Evolutionary conservation across 805 yeast genomes (phyloP).

Genomic region (Yarrowia sp.): DNA sequence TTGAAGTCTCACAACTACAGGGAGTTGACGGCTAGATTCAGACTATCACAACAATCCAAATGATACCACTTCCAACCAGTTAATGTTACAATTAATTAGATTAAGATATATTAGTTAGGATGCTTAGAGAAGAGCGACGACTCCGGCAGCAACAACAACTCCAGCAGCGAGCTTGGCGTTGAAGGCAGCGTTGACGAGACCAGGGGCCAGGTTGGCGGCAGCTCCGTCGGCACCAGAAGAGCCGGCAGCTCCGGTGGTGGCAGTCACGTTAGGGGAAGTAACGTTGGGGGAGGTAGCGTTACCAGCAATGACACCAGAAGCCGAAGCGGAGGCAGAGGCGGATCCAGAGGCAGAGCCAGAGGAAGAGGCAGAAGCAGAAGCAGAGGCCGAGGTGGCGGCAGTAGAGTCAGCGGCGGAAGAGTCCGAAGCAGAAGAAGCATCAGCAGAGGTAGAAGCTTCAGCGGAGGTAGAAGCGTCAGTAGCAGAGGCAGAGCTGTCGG

Average conservation of each 20-base stretch:
- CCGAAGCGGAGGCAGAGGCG: neutral
- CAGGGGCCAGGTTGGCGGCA: neutral
- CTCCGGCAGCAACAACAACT: neutral
- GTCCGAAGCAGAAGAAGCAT: neutral
- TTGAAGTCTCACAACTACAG: neutral
- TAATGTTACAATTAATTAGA: neutral
- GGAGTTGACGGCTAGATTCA: neutral
- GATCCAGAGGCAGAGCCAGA: neutral
- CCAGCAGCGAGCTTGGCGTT: conserved; percentile 15
- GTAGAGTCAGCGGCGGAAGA: neutral
- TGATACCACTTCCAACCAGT: neutral
- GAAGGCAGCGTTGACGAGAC: neutral
- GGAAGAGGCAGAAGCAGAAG: neutral
- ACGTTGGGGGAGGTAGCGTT: neutral
- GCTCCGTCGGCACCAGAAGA: neutral
- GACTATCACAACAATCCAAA: neutral
- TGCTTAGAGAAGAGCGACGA: neutral
- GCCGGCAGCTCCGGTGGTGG: neutral
- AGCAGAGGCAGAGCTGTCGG: neutral
- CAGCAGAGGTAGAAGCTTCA: neutral
- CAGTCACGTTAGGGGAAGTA: neutral
- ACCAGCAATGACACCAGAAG: neutral
- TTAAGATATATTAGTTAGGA: neutral
- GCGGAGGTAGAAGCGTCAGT: neutral
- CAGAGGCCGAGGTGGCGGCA: neutral